phyloP scores from a whole-genome alignment of 2,329 filamentous ascomycete genomes.

The Cadophora gregata region DNA sequence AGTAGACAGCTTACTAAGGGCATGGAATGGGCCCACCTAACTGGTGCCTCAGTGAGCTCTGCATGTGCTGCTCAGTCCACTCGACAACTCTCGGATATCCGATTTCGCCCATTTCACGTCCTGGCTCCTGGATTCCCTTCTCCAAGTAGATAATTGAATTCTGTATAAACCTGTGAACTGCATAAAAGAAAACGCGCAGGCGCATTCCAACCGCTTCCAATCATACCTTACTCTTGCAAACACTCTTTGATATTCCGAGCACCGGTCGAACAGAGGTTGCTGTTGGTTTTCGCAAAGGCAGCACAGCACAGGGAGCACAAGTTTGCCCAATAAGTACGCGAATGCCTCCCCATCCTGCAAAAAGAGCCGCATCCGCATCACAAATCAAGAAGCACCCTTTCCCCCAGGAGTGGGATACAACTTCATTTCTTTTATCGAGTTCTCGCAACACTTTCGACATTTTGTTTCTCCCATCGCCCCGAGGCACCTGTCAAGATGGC shows the following conservation, averaged over 20 bases:
- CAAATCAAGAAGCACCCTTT: neutral
- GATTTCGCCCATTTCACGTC: neutral
- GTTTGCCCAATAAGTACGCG: neutral
- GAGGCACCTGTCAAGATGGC: slow-evolving; percentile 61
- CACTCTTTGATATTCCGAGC: neutral
- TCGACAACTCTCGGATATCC: neutral
- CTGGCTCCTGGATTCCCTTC: neutral
- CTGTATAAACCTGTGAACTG: neutral
- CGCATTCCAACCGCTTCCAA: slow-evolving; percentile 1
- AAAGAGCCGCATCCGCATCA: slow-evolving; percentile 17
- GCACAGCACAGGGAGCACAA: neutral
- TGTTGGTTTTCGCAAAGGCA: neutral
- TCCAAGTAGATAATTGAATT: slow-evolving; percentile 3
- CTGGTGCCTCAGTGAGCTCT: no score
- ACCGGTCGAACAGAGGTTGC: neutral
- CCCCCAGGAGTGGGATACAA: slow-evolving; percentile 6
- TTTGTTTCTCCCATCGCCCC: slow-evolving; percentile 5
- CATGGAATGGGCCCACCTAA: no score
- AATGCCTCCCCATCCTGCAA: neutral
- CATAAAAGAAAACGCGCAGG: neutral
- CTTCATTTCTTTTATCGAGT: neutral
- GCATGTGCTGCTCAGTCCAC: no score
- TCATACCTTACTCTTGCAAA: neutral
- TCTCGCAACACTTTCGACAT: neutral
- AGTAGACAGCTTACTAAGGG: no score